Percentiles rank a stretch among this genome's conserved stretches.
Evolutionary conservation across 2,329 filamentous ascomycete genomes (phyloP).

Genomic region (Trichoderma sp.): DNA sequence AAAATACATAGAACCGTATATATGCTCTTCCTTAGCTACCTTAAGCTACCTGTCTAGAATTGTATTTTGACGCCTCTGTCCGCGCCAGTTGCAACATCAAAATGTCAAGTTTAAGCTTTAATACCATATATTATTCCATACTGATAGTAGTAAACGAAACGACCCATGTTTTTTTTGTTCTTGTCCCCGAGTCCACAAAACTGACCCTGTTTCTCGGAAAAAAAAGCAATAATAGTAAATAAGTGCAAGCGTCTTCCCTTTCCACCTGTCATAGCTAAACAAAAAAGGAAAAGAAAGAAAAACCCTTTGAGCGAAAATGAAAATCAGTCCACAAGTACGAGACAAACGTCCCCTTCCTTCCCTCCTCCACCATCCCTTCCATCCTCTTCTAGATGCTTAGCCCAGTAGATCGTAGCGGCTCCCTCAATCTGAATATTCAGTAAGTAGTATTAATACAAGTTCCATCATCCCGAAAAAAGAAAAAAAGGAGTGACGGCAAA

Average conservation of each 20-base stretch:
- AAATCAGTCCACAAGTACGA: neutral
- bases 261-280: neutral
- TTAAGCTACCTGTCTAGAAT: neutral
- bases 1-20: neutral
- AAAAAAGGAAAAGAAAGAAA: neutral
- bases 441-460: constrained; percentile 18
- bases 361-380: no score
- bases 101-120: neutral
- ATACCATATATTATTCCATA: constrained; percentile 1
- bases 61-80: neutral
- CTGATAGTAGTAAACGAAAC: neutral
- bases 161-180: neutral
- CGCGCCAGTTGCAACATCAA: neutral
- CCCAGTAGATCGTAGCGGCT: neutral
- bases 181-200: constrained; percentile 7
- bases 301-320: neutral
- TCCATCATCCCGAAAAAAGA: neutral
- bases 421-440: neutral
- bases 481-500: neutral
- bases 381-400: neutral
- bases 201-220: neutral
- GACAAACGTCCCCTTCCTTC: neutral
- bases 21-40: neutral
- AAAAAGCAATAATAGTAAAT: neutral
- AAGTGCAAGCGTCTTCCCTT: neutral